Percentiles rank a stretch among this genome's conserved stretches.
phyloP scores from a whole-genome alignment of 2,329 filamentous ascomycete species.

The Neopestalotiopsis sp. region DNA sequence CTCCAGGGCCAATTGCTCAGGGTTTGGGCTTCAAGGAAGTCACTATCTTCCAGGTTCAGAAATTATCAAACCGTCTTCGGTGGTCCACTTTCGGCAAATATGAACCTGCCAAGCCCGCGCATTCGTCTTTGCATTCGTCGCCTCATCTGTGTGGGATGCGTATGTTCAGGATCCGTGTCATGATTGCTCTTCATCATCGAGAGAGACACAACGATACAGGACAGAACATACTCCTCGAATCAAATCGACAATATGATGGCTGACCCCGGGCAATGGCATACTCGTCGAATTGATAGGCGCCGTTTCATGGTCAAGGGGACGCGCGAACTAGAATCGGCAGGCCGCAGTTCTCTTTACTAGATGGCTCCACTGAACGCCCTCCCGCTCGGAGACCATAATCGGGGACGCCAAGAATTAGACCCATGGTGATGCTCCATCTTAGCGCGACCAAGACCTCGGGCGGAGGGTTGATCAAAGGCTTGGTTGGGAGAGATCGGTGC shows the following conservation, averaged over 20 bases:
- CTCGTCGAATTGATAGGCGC: not conserved
- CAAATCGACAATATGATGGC: not conserved
- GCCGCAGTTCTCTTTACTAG: not conserved
- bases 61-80: not conserved
- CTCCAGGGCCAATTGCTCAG: not conserved
- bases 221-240: not conserved
- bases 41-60: constrained; percentile 1
- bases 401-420: not conserved
- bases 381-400: constrained; percentile 3
- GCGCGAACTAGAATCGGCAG: not conserved
- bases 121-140: not conserved
- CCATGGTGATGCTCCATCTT: not conserved
- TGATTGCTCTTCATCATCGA: not conserved
- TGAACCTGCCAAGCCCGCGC: not conserved
- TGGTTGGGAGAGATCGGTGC: constrained; percentile 3
- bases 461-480: not conserved
- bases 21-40: not conserved
- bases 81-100: not conserved
- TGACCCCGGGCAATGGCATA: not conserved
- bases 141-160: not conserved
- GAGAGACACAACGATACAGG: not conserved
- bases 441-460: not conserved
- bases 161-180: not conserved
- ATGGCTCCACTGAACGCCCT: constrained; percentile 1
- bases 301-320: not conserved